Evolutionary conservation across 169 alveolate genomes (phyloP), one percentile per base, ranked within the genome.

Genomic region (Cryptosporidium tyzzeri): DNA sequence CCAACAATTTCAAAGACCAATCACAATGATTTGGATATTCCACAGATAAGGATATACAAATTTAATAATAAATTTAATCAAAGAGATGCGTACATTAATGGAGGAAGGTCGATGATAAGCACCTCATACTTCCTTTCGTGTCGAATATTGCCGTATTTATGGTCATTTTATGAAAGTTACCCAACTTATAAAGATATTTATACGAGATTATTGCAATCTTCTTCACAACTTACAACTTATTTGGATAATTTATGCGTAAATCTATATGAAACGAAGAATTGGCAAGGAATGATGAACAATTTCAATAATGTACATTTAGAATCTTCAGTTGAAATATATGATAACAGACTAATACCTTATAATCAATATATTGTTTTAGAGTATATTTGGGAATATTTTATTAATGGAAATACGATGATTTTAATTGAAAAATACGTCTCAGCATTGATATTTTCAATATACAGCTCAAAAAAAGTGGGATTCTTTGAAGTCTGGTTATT

Each of bases 161-260:
- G 89, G 89, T 62, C 73, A 41, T 67, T 80, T 29, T 80, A 80
- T 65, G 89, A 80, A 26, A 80, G 21, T 18, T 80, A 80, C 41
- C 89, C 89, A 12, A 80, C 80, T 10, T 80, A 62, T 51, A 80
- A 80, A 29, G 89, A 80, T 62, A 26, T 65, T 6, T 80, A 48
- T 26, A 67, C 75, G 44, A 59, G 39, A 65, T 29, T 80, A 8
- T 29, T 80, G 7, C 80, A 62, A n/a, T 9, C 80, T 31, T 59
- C 55, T 5, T 26, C 59, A 16, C 80, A 59, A 26, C 41, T 65
- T 35, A 80, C 89, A 10, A 65, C 73, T 33, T 62, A 31, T 23
- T 29, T 80, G 44, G 71, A 80, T 10, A 62, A 44, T 65, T 18
- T 80, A 80, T 80, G 89, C 18, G 16, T 65, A 16, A 37, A 45